Base-by-base conservation (phyloP, 2,329 filamentous ascomycete genomes). In the Westerdykella sp. region DNA sequence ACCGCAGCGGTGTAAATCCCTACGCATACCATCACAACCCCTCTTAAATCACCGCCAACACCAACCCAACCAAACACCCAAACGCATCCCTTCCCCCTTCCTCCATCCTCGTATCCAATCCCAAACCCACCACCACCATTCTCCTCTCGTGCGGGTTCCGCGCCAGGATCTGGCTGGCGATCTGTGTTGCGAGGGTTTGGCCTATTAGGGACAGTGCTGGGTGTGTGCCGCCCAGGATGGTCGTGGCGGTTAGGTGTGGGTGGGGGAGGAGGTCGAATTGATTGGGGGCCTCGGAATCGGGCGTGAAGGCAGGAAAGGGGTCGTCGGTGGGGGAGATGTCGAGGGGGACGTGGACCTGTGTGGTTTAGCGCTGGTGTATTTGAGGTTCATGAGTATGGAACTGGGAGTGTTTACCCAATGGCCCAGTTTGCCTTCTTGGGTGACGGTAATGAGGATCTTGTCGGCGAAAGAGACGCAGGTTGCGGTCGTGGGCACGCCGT, bases 381-480 rank as follows among this genome's bases (percentile, higher is more conserved):
- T 40, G 62, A 34, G 66, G 50, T 56, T 60, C 25, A 14, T 36
- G 13, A 21, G n/a, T 21, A 6, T 21, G 4, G 18, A 6, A 21
- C 18, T 21, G 6, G 18, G 10, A 21, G 18, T 21, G 3, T 6
- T 21, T 21, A 96, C 89, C 93, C 93, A 98, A 75, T 97, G 93
- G 15, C 87, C 85, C 37, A 97, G 71, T 46, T 84, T 79, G 6
- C 90, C 91, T 48, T 84, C 79, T 69, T 97, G 93, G 0, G 86
- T 87, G 46, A 97, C 77, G 1, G 89, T 96, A 49, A 98, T 73
- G 56, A 98, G 71, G 56, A 98, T 88, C 68, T 88, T 95, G 76
- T 97, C 93, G 7, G 83, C 77, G 68, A 97, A 97, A 56, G 76
- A 80, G 42, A 89, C 73, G 10, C 77, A 76, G 32, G 80, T 82